Conservation (phyloP, 164 flowering plant genomes). For the Nymphaea thermarum region DNA sequence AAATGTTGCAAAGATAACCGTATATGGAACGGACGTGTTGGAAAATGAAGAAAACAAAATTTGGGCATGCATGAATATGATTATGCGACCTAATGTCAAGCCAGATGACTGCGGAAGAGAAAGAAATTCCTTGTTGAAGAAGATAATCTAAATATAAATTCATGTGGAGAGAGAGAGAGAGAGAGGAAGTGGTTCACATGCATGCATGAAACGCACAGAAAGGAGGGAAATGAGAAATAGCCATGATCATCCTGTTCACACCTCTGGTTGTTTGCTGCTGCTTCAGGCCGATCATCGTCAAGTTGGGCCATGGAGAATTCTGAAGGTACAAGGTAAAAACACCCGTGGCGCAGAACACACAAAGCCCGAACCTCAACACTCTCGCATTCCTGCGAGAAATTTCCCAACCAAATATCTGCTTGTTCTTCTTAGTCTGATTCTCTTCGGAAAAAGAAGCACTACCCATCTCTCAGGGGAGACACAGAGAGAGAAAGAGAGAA, state of each 20-base stretch:
- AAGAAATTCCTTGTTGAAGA: background rate
- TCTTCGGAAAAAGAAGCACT: background rate
- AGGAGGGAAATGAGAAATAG: background rate
- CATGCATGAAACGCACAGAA: background rate
- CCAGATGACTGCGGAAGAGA: background rate
- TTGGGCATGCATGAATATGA: no score
- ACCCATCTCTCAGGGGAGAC: background rate
- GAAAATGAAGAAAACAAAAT: no score
- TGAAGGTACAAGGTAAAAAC: no score
- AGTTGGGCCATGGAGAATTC: background rate
- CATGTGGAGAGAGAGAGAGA: conserved; percentile 9
- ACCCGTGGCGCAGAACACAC: background rate
- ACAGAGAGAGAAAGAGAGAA: background rate
- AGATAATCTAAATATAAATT: background rate
- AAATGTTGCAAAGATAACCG: no score
- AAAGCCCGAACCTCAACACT: background rate
- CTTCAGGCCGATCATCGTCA: background rate
- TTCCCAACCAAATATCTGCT: background rate
- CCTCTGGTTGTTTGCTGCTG: background rate
- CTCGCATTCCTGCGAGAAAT: background rate
- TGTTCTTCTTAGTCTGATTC: background rate
- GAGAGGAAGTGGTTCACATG: conserved; percentile 35
- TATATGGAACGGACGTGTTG: no score
- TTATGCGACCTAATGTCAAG: no score
- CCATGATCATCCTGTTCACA: background rate